Evolutionary conservation across 2,329 filamentous ascomycete species (phyloP).

Genomic region (Sphaerulina vaccinii): DNA sequence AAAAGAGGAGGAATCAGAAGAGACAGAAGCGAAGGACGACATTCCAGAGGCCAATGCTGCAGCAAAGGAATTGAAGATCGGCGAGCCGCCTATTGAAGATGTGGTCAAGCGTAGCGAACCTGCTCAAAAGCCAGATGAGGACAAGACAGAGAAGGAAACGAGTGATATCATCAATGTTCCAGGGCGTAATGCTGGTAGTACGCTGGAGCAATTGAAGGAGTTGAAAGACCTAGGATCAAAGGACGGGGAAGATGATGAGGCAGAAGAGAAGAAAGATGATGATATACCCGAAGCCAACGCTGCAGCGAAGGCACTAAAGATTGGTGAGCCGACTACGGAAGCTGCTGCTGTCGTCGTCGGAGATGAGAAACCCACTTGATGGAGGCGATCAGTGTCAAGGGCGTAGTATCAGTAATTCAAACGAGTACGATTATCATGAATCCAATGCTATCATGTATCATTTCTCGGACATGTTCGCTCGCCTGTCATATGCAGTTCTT

Average conservation of each 20-base stretch:
- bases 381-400: no score
- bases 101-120: not conserved
- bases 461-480: no score
- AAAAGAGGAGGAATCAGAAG: not conserved
- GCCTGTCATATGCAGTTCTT: no score
- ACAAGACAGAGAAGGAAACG: conserved; percentile 14
- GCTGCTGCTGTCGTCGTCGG: no score
- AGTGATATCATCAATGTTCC: conserved; percentile 14
- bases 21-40: not conserved
- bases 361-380: no score
- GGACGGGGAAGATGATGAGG: conserved; percentile 18
- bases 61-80: not conserved
- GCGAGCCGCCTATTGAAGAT: not conserved
- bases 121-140: conserved; percentile 4
- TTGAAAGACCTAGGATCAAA: conserved; percentile 21
- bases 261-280: conserved; percentile 10
- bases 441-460: no score
- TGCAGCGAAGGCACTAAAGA: not conserved
- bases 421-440: no score
- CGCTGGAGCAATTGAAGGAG: conserved; percentile 12
- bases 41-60: not conserved
- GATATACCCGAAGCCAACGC: not conserved
- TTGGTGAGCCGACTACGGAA: no score
- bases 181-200: conserved; percentile 23
- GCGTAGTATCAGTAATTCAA: no score